phyloP scores from a whole-genome alignment of 495 filamentous ascomycete species.

The Staphylotrichum longicolle region DNA sequence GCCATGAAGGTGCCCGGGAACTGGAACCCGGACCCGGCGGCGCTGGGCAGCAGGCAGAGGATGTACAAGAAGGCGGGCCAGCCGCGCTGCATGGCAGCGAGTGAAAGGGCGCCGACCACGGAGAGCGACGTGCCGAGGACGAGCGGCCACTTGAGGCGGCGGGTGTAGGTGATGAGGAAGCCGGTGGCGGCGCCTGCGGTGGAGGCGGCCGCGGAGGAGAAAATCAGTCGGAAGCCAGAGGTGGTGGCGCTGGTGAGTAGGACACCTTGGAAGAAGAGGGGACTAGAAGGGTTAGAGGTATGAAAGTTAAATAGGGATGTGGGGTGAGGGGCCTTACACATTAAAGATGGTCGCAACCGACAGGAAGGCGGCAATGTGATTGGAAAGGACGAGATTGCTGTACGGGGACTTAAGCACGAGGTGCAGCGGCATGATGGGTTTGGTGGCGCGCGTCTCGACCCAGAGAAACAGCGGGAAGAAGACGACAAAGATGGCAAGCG shows the following conservation, averaged over 20 bases:
- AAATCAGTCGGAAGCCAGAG: conserved; percentile 68
- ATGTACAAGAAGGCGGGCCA: conserved; percentile 61
- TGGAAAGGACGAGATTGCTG: conserved; percentile 66
- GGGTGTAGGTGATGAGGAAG: conserved; percentile 66
- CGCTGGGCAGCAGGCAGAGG: conserved; percentile 58
- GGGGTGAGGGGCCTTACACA: conserved; percentile 37
- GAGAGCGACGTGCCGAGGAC: conserved; percentile 55
- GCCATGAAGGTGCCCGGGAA: conserved; percentile 65
- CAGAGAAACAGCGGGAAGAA: conserved; percentile 58
- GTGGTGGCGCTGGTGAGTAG: conserved; percentile 67
- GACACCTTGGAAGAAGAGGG: conserved; percentile 78
- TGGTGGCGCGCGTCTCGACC: conserved; percentile 58
- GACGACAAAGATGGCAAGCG: conserved; percentile 56
- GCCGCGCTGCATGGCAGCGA: conserved; percentile 49
- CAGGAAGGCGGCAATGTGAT: conserved; percentile 62
- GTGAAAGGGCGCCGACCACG: conserved; percentile 53
- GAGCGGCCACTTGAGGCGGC: conserved; percentile 61
- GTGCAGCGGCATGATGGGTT: conserved; percentile 70
- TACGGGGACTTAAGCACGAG: conserved; percentile 60
- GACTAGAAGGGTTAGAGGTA: conserved; percentile 32
- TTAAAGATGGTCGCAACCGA: conserved; percentile 74
- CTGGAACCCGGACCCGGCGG: conserved; percentile 64
- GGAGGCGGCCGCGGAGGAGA: conserved; percentile 58
- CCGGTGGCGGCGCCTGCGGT: conserved; percentile 61
- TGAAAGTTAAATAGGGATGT: not conserved